Evolutionary conservation across 2,329 filamentous ascomycete species (phyloP).

Genomic region (Alternaria novae-zelandiae): DNA sequence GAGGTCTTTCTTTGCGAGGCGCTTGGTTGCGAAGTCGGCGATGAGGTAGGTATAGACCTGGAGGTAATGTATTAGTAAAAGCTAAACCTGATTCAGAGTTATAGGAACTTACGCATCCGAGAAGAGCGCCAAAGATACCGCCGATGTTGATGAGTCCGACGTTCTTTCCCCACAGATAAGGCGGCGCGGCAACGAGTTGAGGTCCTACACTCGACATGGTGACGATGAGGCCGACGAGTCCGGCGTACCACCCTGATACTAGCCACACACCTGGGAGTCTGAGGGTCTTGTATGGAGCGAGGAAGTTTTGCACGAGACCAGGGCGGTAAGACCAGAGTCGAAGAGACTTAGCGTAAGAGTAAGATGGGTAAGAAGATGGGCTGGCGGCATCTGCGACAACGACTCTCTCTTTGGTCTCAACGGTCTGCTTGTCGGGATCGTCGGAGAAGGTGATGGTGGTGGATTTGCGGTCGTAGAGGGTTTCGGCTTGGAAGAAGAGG

Average conservation of each 20-base stretch:
- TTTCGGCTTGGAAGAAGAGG: slow-evolving; percentile 50
- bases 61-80: background rate
- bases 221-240: slow-evolving; percentile 51
- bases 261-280: slow-evolving; percentile 52
- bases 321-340: slow-evolving; percentile 45
- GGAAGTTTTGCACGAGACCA: slow-evolving; percentile 42
- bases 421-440: slow-evolving; percentile 17
- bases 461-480: slow-evolving; percentile 45
- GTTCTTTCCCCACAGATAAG: slow-evolving; percentile 51
- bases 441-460: slow-evolving; percentile 18
- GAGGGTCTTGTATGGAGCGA: slow-evolving; percentile 47
- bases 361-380: slow-evolving; percentile 29
- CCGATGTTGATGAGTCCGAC: slow-evolving; percentile 50
- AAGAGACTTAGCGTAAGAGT: slow-evolving; percentile 47
- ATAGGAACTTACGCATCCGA: slow-evolving; percentile 37
- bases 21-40: slow-evolving; percentile 47
- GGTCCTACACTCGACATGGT: slow-evolving; percentile 48
- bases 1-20: slow-evolving; percentile 42
- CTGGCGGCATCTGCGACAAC: slow-evolving; percentile 9
- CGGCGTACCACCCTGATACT: slow-evolving; percentile 52
- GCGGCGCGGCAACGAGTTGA: slow-evolving; percentile 47
- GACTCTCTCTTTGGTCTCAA: slow-evolving; percentile 26
- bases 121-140: slow-evolving; percentile 45
- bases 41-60: slow-evolving; percentile 46
- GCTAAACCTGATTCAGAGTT: too few relatives aligned